Evolutionary conservation across 164 flowering plant genomes (phyloP), one percentile per base, ranked within the genome.

Genomic region (Sextonia rubra): DNA sequence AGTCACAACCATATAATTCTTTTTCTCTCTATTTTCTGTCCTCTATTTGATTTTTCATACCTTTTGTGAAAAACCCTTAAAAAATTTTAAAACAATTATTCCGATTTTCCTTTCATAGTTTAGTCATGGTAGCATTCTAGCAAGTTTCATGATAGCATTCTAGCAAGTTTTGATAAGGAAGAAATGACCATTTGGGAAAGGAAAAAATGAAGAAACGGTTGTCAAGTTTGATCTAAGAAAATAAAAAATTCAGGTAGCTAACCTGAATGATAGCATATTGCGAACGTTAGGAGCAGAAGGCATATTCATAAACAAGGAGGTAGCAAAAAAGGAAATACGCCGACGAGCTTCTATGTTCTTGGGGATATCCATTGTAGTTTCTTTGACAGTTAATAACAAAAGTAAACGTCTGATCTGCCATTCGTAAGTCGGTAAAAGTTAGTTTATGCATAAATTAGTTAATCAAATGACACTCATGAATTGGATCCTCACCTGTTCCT

Each of bases 261-360:
- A 95, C 99, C 98, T 91, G 91, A 95, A 93, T 56, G 99, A 88
- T 77, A 93, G 70, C 99, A 95, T 95, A 69, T 85, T 87, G 70
- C 91, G 87, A 66, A 95, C 97, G 88, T 88, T 85, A 18, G 99
- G 99, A 77, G 98, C 94, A 67, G 52, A 64, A 27, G 99, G 99
- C 86, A 95, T 89, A 79, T 86, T 80, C 96, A 90, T 93, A 73
- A 88, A 91, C 12, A 95, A 90, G 67, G 99, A 95, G 72, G 91
- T 95, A 3, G 95, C 87, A 82, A 95, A 93, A 85, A 89, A 95
- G 15, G 95, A 90, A 64, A 95, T 82, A 23, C 97, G 97, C 66
- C 98, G 86, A 47, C 89, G 84, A 72, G 99, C 99, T 74, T 95
- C 99, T 67, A 95, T 78, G 79, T 95, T 95, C 49, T 76, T 69